Base-by-base conservation (phyloP, 129 eudicot genomes). In the Flaveria linearis region DNA sequence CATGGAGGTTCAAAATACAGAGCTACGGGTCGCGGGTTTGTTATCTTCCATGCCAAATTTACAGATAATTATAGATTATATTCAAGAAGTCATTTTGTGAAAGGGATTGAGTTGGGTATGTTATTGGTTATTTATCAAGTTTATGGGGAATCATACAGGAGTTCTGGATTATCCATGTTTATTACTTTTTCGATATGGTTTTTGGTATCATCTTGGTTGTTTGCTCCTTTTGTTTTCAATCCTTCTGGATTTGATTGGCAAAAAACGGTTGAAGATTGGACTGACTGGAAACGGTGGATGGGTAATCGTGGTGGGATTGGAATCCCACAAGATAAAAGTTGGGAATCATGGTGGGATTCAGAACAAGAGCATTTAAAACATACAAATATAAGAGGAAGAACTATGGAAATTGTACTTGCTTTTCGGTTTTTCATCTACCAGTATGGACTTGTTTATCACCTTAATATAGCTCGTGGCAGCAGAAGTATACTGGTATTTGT, bases 231-330 rank as follows among this genome's bases (percentile, higher is more conserved):
- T 77, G 82, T 93, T 49, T 93, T 93, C 83, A 93, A 93, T 85
- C 98, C 98, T 33, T 87, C 98, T 36, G 98, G 98, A 58, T 93
- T 93, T 41, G 97, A 93, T 22, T 90, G 97, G 97, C 97, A 88
- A 78, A 90, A 93, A 68, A 91, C 96, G 7, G 97, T 93, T n/a
- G 98, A 93, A 43, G 98, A 93, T 72, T 93, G 97, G 97, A 84
- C 97, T 3, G 96, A 90, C 47, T 93, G 98, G 98, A 93, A 88
- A 75, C 84, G 96, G 80, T 93, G 98, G 98, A 93, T 93, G 96
- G 96, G 97, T 23, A 88, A 93, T 39, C 85, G 97, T 10, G 97
- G 98, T 3, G 98, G 98, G 15, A 88, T 90, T 41, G 97, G 96
- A 33, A 88, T 91, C 46, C 71, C 89, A 14, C 87, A 78, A 7